Conservation (phyloP, 495 filamentous ascomycete genomes). For the Bathelium albidoporum region DNA sequence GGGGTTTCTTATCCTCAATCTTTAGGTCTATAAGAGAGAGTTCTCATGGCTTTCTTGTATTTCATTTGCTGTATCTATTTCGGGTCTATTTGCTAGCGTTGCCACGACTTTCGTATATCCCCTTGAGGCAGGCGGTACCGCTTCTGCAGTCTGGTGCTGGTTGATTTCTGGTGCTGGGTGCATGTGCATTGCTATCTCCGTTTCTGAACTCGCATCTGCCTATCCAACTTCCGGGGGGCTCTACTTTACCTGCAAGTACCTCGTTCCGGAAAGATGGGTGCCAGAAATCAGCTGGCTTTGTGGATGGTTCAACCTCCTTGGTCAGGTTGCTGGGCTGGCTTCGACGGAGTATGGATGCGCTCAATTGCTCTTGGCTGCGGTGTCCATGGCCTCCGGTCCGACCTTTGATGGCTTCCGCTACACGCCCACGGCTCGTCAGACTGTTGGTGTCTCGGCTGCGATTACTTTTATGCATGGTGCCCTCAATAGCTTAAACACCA, state of each 20-base stretch:
- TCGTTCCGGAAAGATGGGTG: conserved; percentile 30
- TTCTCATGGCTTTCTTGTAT: conserved; percentile 5
- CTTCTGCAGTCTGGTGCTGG: conserved; percentile 56
- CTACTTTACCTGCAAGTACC: conserved; percentile 40
- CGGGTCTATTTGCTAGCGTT: conserved; percentile 48
- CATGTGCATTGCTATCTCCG: conserved; percentile 50
- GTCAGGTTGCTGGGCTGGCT: conserved; percentile 50
- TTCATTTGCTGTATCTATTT: conserved; percentile 3
- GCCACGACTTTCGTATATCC: conserved; percentile 54
- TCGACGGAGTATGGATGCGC: conserved; percentile 54
- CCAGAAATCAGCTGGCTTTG: conserved; percentile 31
- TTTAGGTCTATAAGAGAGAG: conserved; percentile 1
- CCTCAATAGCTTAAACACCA: conserved; percentile 51
- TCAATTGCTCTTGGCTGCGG: conserved; percentile 51
- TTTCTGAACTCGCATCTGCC: conserved; percentile 47
- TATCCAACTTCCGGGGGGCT: conserved; percentile 48
- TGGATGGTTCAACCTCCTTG: conserved; percentile 55
- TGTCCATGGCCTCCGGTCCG: conserved; percentile 44
- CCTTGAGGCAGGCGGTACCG: conserved; percentile 48
- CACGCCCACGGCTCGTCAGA: conserved; percentile 40
- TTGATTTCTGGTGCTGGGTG: conserved; percentile 51
- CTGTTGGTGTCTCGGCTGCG: conserved; percentile 51
- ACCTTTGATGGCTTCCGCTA: conserved; percentile 35
- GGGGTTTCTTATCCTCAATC: neutral
- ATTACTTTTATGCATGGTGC: conserved; percentile 44